Conservation (phyloP, 768 basidiomycete genomes). For the Pholiota molesta region DNA sequence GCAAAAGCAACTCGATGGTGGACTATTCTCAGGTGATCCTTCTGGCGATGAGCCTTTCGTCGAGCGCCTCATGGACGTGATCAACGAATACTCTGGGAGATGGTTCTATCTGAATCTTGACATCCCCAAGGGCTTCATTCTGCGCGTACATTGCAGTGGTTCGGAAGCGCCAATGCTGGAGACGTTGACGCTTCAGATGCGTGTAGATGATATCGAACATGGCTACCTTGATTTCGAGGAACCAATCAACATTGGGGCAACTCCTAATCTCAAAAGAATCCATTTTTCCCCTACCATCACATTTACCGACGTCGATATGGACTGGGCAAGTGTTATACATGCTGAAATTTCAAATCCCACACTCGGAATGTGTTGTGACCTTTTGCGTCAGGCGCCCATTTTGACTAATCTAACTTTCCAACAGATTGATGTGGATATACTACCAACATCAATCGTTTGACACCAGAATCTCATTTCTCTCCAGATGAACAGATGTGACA, state of each 20-base stretch:
- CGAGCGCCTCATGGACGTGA: background rate
- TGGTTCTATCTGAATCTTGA: background rate
- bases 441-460: background rate
- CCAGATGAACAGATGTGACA: background rate
- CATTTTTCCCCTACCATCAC: background rate
- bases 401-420: background rate
- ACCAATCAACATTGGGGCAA: background rate
- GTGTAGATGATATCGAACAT: too few relatives aligned
- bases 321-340: background rate
- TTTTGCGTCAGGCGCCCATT: background rate
- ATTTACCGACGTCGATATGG: background rate
- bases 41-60: background rate
- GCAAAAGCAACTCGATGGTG: background rate
- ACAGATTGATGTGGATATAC: background rate
- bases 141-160: background rate
- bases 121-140: background rate
- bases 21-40: background rate
- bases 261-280: background rate
- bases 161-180: background rate
- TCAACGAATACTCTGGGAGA: background rate
- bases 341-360: background rate
- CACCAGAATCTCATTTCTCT: background rate
- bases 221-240: background rate
- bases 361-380: background rate
- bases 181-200: background rate